Evolutionary conservation across 768 basidiomycete species (phyloP).

Genomic region (Lanmaoa pseudosensibilis): DNA sequence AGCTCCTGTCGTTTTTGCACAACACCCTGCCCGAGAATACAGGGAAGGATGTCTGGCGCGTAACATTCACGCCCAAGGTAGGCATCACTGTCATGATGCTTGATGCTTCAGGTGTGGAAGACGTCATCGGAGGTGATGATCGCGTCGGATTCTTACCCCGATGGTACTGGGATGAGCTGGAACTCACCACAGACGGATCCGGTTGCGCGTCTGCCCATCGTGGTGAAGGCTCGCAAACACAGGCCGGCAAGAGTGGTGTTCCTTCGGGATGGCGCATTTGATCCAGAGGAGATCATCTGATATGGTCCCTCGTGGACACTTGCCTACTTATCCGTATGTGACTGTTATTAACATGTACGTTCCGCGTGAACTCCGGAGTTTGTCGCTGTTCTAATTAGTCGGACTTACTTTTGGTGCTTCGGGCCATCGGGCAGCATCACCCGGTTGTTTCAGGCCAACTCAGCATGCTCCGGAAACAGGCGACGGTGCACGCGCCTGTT

Average conservation of each 20-base stretch:
- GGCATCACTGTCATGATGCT: constrained; percentile 57
- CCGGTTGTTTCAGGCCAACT: constrained; percentile 17
- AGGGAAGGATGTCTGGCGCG: constrained; percentile 62
- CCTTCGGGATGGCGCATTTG: constrained; percentile 25
- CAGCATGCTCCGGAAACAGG: neutral
- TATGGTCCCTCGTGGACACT: constrained; percentile 13
- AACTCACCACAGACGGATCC: neutral
- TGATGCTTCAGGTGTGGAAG: constrained; percentile 48
- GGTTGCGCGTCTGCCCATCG: constrained; percentile 8
- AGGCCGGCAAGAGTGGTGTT: constrained; percentile 4
- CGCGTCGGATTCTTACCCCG: constrained; percentile 76
- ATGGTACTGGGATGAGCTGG: constrained; percentile 57
- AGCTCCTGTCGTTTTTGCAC: constrained; percentile 57
- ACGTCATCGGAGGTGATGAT: constrained; percentile 67
- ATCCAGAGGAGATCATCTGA: constrained; percentile 24
- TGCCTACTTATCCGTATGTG: neutral
- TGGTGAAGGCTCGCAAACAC: constrained; percentile 4
- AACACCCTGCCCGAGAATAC: constrained; percentile 28
- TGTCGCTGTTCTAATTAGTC: constrained; percentile 28
- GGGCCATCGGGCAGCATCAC: constrained; percentile 8
- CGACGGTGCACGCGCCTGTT: neutral
- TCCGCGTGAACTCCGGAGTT: constrained; percentile 27
- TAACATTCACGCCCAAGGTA: constrained; percentile 56
- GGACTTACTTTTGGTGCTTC: constrained; percentile 23
- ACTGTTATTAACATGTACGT: constrained; percentile 20